These are phyloP conservation scores for Oryza glumipatula DNA, from an alignment of 176 grass and related monocot species.

Conservation along the genomic window DNA sequence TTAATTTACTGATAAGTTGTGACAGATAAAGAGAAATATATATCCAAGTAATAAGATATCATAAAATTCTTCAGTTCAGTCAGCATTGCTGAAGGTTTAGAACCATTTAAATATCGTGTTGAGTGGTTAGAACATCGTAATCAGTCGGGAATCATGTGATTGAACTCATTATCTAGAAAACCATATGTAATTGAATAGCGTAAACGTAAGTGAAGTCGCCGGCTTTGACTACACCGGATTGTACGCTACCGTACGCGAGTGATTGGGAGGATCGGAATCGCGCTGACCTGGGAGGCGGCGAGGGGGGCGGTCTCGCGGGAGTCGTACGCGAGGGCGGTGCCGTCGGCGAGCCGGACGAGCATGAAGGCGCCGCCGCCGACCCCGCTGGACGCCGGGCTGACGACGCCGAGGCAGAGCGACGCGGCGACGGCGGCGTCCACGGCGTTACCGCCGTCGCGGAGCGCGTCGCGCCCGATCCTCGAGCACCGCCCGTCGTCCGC, in stretches of 20 bases:
- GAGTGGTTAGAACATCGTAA: background rate
- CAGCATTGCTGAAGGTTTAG: background rate
- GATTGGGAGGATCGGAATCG: no score
- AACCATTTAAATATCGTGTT: background rate
- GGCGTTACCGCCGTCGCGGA: slow-evolving; percentile 61
- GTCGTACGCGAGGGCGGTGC: slow-evolving; percentile 59
- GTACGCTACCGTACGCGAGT: background rate
- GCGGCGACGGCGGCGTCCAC: slow-evolving; percentile 74
- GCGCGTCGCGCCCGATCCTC: slow-evolving; percentile 59
- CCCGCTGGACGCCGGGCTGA: slow-evolving; percentile 91
- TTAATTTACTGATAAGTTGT: background rate
- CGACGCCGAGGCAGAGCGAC: slow-evolving; percentile 78
- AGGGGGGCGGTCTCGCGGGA: slow-evolving; percentile 81
- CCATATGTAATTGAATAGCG: background rate
- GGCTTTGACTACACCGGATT: background rate
- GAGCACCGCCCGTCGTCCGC: slow-evolving; percentile 87
- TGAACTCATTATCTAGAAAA: background rate
- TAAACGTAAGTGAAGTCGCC: background rate
- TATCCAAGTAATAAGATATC: background rate
- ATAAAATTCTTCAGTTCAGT: background rate
- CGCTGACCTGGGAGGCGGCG: slow-evolving; percentile 63
- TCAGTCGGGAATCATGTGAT: background rate
- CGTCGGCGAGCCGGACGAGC: slow-evolving; percentile 66
- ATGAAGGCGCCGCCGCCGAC: slow-evolving; percentile 92
- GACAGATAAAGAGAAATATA: background rate